Evolutionary conservation across 169 alveolate species (phyloP).

Genomic region (Eimeria zaria): DNA sequence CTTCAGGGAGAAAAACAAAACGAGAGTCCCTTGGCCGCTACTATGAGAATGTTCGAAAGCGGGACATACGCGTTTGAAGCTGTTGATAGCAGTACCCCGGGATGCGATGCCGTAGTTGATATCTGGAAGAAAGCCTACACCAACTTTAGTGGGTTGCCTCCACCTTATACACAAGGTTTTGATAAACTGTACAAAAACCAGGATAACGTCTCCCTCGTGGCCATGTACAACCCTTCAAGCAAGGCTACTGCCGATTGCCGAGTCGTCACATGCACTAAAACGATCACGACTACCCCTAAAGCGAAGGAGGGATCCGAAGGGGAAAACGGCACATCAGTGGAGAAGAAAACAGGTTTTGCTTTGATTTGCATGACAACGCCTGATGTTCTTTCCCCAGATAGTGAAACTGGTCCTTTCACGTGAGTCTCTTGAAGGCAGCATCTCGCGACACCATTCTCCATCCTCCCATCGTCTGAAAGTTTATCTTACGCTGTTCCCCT

Average conservation of each 20-base stretch:
- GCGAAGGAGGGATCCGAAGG: neutral
- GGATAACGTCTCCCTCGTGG: neutral
- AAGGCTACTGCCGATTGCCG: neutral
- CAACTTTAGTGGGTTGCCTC: neutral
- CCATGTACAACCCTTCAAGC: conserved; percentile 8
- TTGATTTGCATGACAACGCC: conserved; percentile 27
- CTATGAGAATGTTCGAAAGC: neutral
- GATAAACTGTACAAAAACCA: neutral
- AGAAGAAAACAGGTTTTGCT: neutral
- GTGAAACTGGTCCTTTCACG: neutral
- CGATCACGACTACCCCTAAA: neutral
- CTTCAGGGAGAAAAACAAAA: neutral
- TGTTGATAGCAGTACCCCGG: too few species aligned
- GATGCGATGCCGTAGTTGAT: neutral
- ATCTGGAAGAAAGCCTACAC: neutral
- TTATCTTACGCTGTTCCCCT: neutral
- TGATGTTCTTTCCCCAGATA: neutral
- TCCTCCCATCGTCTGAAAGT: neutral
- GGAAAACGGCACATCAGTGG: too few species aligned
- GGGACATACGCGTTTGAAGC: neutral
- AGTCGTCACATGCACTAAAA: neutral
- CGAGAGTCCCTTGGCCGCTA: too few species aligned
- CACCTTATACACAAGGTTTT: neutral
- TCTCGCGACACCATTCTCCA: too few species aligned
- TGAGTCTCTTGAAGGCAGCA: neutral